Evolutionary conservation across 495 filamentous ascomycete genomes (phyloP).

Genomic region (Articulospora tetracladia): DNA sequence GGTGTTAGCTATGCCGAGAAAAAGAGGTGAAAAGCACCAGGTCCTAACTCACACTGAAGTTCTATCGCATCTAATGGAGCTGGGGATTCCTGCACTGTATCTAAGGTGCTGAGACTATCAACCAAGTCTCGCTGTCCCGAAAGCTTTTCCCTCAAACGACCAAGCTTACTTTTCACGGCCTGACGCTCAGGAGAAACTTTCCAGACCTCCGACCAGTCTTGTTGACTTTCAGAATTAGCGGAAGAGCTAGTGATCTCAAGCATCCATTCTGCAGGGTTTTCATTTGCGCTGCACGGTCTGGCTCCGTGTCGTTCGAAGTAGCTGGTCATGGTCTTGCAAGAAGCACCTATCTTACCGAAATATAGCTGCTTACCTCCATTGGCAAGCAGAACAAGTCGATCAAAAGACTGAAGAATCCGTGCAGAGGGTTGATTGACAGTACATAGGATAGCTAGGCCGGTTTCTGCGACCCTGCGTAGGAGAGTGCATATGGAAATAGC

Average conservation of each 20-base stretch:
- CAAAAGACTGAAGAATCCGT: constrained; percentile 87
- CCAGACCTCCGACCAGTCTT: constrained; percentile 58
- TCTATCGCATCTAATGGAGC: background rate
- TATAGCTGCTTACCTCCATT: constrained; percentile 71
- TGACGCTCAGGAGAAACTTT: background rate
- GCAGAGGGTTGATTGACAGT: constrained; percentile 93
- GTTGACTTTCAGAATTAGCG: constrained; percentile 76
- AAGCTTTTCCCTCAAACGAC: background rate
- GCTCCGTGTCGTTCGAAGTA: constrained; percentile 78
- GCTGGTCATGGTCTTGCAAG: constrained; percentile 54
- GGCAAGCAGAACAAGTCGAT: constrained; percentile 70
- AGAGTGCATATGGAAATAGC: constrained; percentile 79
- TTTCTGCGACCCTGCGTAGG: constrained; percentile 75
- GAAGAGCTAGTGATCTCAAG: constrained; percentile 50
- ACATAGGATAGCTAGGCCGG: constrained; percentile 86
- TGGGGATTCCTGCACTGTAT: background rate
- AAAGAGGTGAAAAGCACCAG: background rate
- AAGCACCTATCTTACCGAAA: constrained; percentile 71
- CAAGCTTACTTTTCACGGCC: background rate
- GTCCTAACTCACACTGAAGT: background rate
- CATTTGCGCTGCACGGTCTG: constrained; percentile 60
- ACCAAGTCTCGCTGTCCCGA: background rate
- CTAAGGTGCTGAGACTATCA: background rate
- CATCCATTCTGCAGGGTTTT: constrained; percentile 96
- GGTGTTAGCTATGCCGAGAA: background rate